These are phyloP conservation scores for Aristolochia contorta DNA, from an alignment of 164 flowering plant genomes.

Conservation along the genomic window DNA sequence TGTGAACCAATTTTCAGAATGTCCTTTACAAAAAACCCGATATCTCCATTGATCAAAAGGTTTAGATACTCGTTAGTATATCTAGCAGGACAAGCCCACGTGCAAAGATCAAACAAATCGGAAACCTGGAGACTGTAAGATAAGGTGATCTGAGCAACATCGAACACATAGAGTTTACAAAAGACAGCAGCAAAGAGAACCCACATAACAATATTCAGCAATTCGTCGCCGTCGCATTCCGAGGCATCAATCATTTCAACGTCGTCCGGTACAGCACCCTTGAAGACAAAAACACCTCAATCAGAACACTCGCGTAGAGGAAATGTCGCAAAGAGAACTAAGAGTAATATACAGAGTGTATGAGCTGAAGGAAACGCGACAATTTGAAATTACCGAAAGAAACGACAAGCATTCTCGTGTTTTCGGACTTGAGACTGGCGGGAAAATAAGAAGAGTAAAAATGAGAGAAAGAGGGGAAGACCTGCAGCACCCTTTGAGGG, in stretches of 20 bases:
- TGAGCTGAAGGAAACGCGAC: too few relatives aligned
- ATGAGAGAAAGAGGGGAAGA: too few relatives aligned
- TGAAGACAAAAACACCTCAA: neutral
- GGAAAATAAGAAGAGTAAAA: too few relatives aligned
- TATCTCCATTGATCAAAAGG: neutral
- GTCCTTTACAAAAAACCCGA: neutral
- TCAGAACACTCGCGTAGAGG: too few relatives aligned
- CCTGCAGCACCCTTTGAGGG: too few relatives aligned
- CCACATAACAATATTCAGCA: neutral
- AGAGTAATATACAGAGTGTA: too few relatives aligned
- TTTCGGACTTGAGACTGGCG: too few relatives aligned
- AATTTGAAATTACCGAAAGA: too few relatives aligned
- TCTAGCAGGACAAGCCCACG: neutral
- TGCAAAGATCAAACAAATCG: neutral
- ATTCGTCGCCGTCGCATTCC: conserved; percentile 1
- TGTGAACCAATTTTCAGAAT: too few relatives aligned
- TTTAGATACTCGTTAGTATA: neutral
- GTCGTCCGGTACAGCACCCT: neutral
- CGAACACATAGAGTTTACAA: neutral
- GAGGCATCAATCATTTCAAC: neutral
- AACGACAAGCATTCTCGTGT: too few relatives aligned
- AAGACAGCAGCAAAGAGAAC: neutral
- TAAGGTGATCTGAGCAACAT: neutral
- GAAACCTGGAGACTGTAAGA: neutral
- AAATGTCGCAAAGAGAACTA: too few relatives aligned